Base-by-base conservation (phyloP, 2,329 filamentous ascomycete genomes). In the Alternaria postmessia region DNA sequence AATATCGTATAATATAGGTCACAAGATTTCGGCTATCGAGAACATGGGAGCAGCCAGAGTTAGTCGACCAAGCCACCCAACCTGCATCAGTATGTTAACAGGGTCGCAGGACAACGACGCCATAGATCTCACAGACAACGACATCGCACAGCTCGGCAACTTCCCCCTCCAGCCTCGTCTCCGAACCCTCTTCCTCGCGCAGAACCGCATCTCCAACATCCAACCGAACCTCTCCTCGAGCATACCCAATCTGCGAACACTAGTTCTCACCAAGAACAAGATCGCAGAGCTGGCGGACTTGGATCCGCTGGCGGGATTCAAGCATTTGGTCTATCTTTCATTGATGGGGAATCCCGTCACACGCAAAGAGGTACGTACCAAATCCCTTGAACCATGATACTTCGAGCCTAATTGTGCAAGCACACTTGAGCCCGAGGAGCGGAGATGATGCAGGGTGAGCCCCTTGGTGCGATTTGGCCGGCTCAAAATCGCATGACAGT, bases 81-180 rank as follows among this genome's bases (percentile, higher is more conserved):
- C 36, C 38, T 24, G 8, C 1, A 20, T 9, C 14, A 2, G 9
- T 2, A 39, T 18, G 16, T 18, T 51, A 14, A 38, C 47, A 39
- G 24, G 5, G 2, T 8, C 6, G 16, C 73, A 96, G 92, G 92
- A 94, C 72, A 93, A 96, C 86, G 95, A 98, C 84, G 89, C 92
- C 68, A 96, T 99, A 85, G 95, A 99, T 83, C 90, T 99, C 74
- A 98, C 95, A 80, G 95, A 99, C 85, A 99, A 99, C 80, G 94
- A 97, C 81, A 94, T 99, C 75, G 88, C 92, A 71, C 85, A 90
- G 51, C 87, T 99, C 65, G 90, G 89, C 67, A 97, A 97, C 82
- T 97, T 99, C 78, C 95, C 95, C 4, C 88, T 96, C 51, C 94
- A 91, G 57, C 94, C 93, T 46, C 91, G 95, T 69, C 85, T 98